Evolutionary conservation across 306 rosid species (phyloP), one percentile per base, ranked within the genome.

Genomic region (Cucumis melo): DNA sequence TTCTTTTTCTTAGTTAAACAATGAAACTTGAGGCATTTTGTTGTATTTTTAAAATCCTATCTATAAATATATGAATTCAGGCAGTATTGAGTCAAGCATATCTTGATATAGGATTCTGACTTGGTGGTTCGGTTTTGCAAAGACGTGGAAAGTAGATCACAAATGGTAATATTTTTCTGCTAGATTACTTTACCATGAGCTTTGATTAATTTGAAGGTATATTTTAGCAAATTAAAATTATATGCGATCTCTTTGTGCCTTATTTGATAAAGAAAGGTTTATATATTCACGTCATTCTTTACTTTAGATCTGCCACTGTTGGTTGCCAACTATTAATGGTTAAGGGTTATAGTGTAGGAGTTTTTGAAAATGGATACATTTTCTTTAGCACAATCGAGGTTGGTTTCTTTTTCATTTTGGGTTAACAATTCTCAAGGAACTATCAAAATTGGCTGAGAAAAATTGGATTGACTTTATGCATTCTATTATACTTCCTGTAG

Each of bases 81-180:
- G 63, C 78, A 48, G 44, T 83, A 71, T 77, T 85, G 51, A 78
- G 66, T 29, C 77, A 8, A 44, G 46, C 76, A 83, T 86, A 14
- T 23, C 44, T 81, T 53, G 75, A 36, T 83, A 78, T 93, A 90
- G 96, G 88, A 77, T 59, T n/a, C 94, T 62, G 99, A 94, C 73
- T 80, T 92, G 89, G 92, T 65, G 54, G 80, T 94, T 77, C 92
- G 90, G 27, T 94, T 94, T 71, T 92, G 99, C 82, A 94, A 92
- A 81, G 99, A 94, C 38, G 99, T 94, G 78, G 96, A 94, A 86
- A 88, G 75, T 79, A 83, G 99, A 90, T 87, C 97, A 4, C 97
- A 89, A 83, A 73, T 76, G 97, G 97, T 92, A 91, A 82, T 63
- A 23, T 72, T 83, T 66, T 20, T 87, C 64, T 48, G 81, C 72